A percentile compares a stretch with the other conserved stretches of the same genome.
phyloP scores from a whole-genome alignment of 2,329 filamentous ascomycete species.

The Tetracladium maxilliforme region DNA sequence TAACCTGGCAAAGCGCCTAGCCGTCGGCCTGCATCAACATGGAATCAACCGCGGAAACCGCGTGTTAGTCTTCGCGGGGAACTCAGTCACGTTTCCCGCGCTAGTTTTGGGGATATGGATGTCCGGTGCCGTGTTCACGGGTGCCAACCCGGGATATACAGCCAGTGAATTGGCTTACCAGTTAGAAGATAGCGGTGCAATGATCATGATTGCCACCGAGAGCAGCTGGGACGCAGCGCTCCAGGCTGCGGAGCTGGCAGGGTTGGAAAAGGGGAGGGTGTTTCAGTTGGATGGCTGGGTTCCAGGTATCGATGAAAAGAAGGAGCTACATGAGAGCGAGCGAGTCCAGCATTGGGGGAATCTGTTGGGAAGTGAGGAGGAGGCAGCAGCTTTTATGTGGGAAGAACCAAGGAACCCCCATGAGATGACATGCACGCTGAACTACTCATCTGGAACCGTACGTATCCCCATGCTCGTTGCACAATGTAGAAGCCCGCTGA shows the following conservation, averaged over 20 bases:
- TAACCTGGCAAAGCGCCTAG: constrained; percentile 57
- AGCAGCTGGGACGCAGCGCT: constrained; percentile 45
- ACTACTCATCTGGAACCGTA: constrained; percentile 69
- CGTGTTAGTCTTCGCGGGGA: constrained; percentile 59
- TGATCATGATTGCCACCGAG: constrained; percentile 50
- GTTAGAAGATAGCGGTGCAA: constrained; percentile 54
- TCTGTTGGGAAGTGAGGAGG: constrained; percentile 33
- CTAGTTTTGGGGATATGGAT: constrained; percentile 61
- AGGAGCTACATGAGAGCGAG: constrained; percentile 26
- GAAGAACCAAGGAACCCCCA: constrained; percentile 33
- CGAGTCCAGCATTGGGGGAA: constrained; percentile 47
- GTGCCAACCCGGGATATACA: constrained; percentile 58
- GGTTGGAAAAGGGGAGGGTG: constrained; percentile 36
- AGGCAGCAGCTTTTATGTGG: constrained; percentile 49
- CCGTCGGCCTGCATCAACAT: constrained; percentile 46
- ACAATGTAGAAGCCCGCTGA: too few relatives aligned
- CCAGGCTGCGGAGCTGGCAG: constrained; percentile 45
- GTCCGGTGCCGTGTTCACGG: constrained; percentile 66
- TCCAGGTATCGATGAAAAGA: too few relatives aligned
- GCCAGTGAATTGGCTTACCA: constrained; percentile 62
- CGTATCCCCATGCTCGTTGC: too few relatives aligned
- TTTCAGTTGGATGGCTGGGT: constrained; percentile 60
- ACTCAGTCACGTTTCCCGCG: constrained; percentile 58
- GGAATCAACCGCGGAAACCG: constrained; percentile 56
- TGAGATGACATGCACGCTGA: constrained; percentile 48